Evolutionary conservation across 495 filamentous ascomycete genomes (phyloP).

Genomic region (Zalerion maritima): DNA sequence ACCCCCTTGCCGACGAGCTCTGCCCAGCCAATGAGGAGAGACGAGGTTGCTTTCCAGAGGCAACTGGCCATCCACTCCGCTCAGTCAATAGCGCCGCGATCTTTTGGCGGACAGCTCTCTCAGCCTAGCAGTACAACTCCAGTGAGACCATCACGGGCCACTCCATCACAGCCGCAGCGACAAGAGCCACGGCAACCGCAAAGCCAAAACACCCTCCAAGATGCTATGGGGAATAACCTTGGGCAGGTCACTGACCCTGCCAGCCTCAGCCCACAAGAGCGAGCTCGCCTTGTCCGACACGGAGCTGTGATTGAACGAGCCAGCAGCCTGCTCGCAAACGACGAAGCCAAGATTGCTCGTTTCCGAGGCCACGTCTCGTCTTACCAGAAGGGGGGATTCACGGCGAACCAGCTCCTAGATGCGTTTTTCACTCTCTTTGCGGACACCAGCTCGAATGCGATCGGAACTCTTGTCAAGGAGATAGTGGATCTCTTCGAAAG

Average conservation of each 20-base stretch:
- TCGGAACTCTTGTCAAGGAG: slow-evolving; percentile 84
- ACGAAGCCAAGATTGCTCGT: slow-evolving; percentile 50
- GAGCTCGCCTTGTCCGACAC: slow-evolving; percentile 62
- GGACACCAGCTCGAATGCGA: slow-evolving; percentile 57
- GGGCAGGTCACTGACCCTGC: slow-evolving; percentile 21
- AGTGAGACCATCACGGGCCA: slow-evolving; percentile 11
- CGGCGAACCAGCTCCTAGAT: slow-evolving; percentile 64
- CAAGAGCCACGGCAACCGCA: too few species aligned
- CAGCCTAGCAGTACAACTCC: too few species aligned
- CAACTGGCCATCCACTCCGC: slow-evolving; percentile 83
- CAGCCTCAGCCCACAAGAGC: slow-evolving; percentile 53
- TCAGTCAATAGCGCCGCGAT: slow-evolving; percentile 60
- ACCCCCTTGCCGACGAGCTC: slow-evolving; percentile 60
- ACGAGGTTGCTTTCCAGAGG: slow-evolving; percentile 83
- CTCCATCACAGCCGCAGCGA: slow-evolving; percentile 5
- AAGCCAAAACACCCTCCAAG: slow-evolving; percentile 6
- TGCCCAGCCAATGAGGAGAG: slow-evolving; percentile 69
- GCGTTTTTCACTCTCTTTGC: slow-evolving; percentile 63
- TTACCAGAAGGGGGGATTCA: slow-evolving; percentile 50
- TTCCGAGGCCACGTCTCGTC: slow-evolving; percentile 69
- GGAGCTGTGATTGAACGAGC: slow-evolving; percentile 75
- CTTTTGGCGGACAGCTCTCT: slow-evolving; percentile 73
- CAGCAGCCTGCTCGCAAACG: slow-evolving; percentile 58
- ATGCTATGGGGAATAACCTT: slow-evolving; percentile 20
- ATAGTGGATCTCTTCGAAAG: slow-evolving; percentile 89